phyloP scores from a whole-genome alignment of 192 early-diverging fungal species.

The Mortierella alpina region DNA sequence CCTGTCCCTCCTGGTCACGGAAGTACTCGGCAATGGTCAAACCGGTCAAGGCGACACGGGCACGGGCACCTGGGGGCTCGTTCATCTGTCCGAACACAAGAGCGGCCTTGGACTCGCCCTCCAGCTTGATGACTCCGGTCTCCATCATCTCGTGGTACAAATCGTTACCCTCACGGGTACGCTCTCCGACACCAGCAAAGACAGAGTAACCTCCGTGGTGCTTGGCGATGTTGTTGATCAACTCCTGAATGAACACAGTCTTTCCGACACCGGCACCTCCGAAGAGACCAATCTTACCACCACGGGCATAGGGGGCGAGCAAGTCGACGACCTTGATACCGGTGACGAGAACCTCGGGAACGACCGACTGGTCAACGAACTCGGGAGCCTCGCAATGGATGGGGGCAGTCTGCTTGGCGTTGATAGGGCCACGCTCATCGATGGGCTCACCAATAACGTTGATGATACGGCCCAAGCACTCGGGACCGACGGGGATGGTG shows the following conservation, averaged over 20 bases:
- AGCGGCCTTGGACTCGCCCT: slow-evolving; percentile 93
- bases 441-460: slow-evolving; percentile 99
- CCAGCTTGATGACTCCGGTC: slow-evolving; percentile 96
- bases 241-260: slow-evolving; percentile 99
- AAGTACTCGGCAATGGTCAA: slow-evolving; percentile 99
- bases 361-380: slow-evolving; percentile 95
- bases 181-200: slow-evolving; percentile 98
- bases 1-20: slow-evolving; percentile 99
- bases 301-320: slow-evolving; percentile 95
- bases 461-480: slow-evolving; percentile 97
- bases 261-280: slow-evolving; percentile 99
- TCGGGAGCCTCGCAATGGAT: slow-evolving; percentile 95
- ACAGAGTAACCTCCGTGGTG: slow-evolving; percentile 98
- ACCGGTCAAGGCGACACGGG: slow-evolving; percentile 97
- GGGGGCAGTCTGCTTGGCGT: slow-evolving; percentile 84
- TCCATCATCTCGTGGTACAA: slow-evolving; percentile 99
- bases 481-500: slow-evolving; percentile 91
- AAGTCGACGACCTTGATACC: slow-evolving; percentile 99
- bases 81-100: slow-evolving; percentile 99
- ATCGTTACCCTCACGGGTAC: slow-evolving; percentile 99
- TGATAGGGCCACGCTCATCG: slow-evolving; percentile 97
- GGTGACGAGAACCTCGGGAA: slow-evolving; percentile 94
- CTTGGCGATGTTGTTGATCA: slow-evolving; percentile 99
- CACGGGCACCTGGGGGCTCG: slow-evolving; percentile 99
- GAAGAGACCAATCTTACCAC: slow-evolving; percentile 99